Conservation (phyloP, 139 green algal species). For the Chlamydomonas sphaeroides region DNA sequence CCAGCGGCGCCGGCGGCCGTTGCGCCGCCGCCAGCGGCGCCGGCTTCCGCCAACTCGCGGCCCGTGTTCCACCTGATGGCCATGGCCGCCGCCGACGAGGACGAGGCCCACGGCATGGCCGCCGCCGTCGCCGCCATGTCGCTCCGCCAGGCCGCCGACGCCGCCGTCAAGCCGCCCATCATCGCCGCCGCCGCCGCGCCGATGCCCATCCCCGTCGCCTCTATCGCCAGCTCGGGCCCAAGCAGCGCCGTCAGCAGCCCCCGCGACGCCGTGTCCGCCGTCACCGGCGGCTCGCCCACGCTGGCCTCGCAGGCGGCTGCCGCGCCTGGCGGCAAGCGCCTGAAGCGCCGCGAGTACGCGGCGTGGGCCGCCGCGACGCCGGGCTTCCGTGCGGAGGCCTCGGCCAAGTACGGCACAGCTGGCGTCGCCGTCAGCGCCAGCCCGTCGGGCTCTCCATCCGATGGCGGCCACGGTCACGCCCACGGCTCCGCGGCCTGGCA, state of each 20-base stretch:
- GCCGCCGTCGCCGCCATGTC: not conserved
- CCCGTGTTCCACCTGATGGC: not conserved
- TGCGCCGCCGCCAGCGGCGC: not conserved
- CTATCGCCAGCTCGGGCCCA: not conserved
- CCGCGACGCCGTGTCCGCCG: not conserved
- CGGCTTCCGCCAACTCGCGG: not conserved
- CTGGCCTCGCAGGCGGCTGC: too few relatives aligned
- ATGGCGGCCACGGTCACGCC: too few relatives aligned
- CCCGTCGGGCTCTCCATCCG: too few relatives aligned
- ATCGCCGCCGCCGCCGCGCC: not conserved
- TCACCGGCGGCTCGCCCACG: too few relatives aligned
- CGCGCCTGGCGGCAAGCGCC: conserved; percentile 17
- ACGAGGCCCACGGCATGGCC: not conserved
- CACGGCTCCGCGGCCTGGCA: not conserved
- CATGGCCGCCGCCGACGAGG: not conserved
- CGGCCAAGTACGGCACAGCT: conserved; percentile 15
- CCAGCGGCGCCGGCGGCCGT: not conserved
- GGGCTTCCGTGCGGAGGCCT: conserved; percentile 51
- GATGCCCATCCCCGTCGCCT: not conserved
- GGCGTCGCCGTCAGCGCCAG: not conserved
- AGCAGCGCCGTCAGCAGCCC: not conserved
- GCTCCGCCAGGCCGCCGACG: not conserved
- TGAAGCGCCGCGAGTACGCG: conserved; percentile 62
- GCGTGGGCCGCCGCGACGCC: conserved; percentile 62
- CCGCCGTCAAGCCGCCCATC: not conserved